These are phyloP conservation scores for Ottelia alismoides DNA, from an alignment of 106 monocot species.

Conservation along the genomic window DNA sequence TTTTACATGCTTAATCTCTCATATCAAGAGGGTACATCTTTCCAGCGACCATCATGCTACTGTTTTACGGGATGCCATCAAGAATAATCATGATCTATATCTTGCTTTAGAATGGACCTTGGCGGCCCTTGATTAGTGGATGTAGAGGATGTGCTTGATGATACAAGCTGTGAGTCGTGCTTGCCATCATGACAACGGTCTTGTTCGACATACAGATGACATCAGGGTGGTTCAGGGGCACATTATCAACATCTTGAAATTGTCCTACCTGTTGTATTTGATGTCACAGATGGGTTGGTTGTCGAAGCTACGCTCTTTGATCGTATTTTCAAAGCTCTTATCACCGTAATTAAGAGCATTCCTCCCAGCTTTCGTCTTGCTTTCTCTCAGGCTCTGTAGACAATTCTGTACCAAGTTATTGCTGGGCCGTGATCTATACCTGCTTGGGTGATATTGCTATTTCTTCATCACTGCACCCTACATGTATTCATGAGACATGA, in stretches of 20 bases:
- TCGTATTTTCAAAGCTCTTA: not conserved
- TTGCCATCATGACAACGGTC: not conserved
- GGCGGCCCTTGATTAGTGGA: not conserved
- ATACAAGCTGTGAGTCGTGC: not conserved
- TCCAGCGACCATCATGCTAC: not conserved
- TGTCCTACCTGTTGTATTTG: not conserved
- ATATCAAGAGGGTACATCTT: not conserved
- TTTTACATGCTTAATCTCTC: not conserved
- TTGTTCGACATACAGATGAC: not conserved
- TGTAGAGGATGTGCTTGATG: not conserved
- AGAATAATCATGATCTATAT: not conserved
- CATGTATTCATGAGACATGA: not conserved
- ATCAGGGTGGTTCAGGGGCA: not conserved
- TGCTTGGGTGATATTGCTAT: not conserved
- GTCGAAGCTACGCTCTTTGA: not conserved
- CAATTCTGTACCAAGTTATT: not conserved
- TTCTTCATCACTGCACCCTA: not conserved
- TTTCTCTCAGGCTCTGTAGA: not conserved
- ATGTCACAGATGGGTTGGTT: not conserved
- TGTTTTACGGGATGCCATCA: not conserved
- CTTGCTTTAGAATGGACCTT: not conserved
- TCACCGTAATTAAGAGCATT: not conserved
- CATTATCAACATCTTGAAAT: not conserved
- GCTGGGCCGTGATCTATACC: not conserved
- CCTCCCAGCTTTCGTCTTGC: not conserved